Evolutionary conservation across 2,329 filamentous ascomycete species (phyloP), one percentile per base, ranked within the genome.

Genomic region (Anisogramma anomala): DNA sequence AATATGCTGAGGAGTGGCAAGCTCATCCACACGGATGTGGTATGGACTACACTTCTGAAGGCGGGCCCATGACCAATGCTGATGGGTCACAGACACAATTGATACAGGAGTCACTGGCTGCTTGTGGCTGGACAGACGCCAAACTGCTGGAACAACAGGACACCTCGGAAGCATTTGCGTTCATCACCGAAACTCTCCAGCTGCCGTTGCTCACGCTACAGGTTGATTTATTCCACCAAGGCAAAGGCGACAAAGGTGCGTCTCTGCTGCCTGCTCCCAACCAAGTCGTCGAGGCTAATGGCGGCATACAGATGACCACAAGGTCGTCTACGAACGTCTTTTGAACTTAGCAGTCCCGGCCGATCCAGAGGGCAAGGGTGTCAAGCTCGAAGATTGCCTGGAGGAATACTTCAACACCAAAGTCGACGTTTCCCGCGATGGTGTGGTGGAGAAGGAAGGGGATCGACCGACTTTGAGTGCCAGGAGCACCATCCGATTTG

Each of bases 381-480:
- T 95, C 47, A 87, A 81, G 20, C 65, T 98, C 15, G 91, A 96
- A 60, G 84, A 93, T 50, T 96, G 89, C 52, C 64, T 98, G 14
- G 88, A 95, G 57, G 79, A 82, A 39, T 96, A 95, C 55, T 96
- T 96, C 69, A 95, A 96, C 60, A 88, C 88, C 43, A 74, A 79
- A 42, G 86, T 98, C 39, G 87, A 95, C 53, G 87, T 98, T 3
- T 79, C 82, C 50, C 74, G 89, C 39, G 82, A 89, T 43, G 72
- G 69, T 39, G 60, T 68, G 23, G 72, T 74, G 39, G 70, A 78
- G 39, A 70, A 78, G 51, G 48, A 54, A 23, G 57, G 52, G 17
- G 63, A 62, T 14, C 52, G 52, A 25, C 48, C 53, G 51, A 18
- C 59, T 48, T 36, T 53, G 8, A 42, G 44, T 15, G 46, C 52